phyloP scores from a whole-genome alignment of 129 eudicot species.

The Kitagawia praeruptora region DNA sequence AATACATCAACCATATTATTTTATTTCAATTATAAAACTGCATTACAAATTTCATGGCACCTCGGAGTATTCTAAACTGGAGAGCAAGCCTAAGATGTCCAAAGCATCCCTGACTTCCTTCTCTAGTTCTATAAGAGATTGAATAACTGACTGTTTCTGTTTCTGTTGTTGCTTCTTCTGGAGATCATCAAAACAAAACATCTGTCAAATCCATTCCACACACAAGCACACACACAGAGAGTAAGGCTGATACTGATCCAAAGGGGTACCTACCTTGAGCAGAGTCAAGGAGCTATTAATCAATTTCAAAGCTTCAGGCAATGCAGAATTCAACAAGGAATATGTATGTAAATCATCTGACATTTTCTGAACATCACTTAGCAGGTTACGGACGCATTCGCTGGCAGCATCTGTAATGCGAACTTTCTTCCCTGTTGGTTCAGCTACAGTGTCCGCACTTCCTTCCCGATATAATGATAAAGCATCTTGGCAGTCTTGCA shows the following conservation, averaged over 20 bases:
- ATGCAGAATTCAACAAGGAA: slow-evolving; percentile 44
- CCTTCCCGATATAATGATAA: slow-evolving; percentile 33
- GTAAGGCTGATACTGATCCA: not conserved
- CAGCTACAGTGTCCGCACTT: slow-evolving; percentile 12
- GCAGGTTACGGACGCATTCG: slow-evolving; percentile 42
- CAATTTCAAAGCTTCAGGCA: slow-evolving; percentile 54
- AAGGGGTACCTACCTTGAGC: slow-evolving; percentile 72
- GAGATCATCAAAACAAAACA: slow-evolving; percentile 16
- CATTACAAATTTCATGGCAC: slow-evolving; percentile 18
- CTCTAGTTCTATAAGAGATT: slow-evolving; percentile 50
- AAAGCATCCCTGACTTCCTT: slow-evolving; percentile 44
- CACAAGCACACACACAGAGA: not conserved
- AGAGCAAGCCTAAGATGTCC: slow-evolving; percentile 66
- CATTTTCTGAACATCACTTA: slow-evolving; percentile 38
- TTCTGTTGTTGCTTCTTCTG: slow-evolving; percentile 74
- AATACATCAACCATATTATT: not conserved
- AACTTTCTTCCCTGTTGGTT: slow-evolving; percentile 27
- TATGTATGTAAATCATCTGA: slow-evolving; percentile 86
- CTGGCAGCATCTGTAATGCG: slow-evolving; percentile 32
- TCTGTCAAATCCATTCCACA: not conserved
- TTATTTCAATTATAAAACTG: not conserved
- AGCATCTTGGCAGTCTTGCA: slow-evolving; percentile 58
- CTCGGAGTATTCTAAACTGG: slow-evolving; percentile 53
- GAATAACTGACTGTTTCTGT: slow-evolving; percentile 17
- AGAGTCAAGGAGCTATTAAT: slow-evolving; percentile 41